Evolutionary conservation across 2,329 filamentous ascomycete genomes (phyloP).

Genomic region (Aspergillus sclerotialis): DNA sequence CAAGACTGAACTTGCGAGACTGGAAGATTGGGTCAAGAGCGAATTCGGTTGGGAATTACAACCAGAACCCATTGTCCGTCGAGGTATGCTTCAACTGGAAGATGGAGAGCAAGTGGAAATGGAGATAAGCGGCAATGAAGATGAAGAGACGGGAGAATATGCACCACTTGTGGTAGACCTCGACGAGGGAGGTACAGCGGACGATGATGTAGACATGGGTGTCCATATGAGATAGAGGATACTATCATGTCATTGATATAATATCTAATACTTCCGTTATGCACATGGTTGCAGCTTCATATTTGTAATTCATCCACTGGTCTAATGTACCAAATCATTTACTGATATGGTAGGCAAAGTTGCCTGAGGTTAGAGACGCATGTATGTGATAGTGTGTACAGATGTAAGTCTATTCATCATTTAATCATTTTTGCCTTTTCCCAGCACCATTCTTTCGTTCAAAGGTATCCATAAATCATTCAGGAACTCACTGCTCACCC

Average conservation of each 20-base stretch:
- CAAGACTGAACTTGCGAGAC: constrained; percentile 46
- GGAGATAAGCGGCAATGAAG: constrained; percentile 53
- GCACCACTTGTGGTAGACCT: constrained; percentile 54
- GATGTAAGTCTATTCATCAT: too few species aligned
- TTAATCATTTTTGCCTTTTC: too few species aligned
- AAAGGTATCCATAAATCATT: background rate
- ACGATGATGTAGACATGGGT: constrained; percentile 1
- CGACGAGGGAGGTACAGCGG: constrained; percentile 11
- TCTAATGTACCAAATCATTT: too few species aligned
- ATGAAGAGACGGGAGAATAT: constrained; percentile 60
- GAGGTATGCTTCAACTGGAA: constrained; percentile 54
- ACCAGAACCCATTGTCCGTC: constrained; percentile 46
- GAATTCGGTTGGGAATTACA: constrained; percentile 54
- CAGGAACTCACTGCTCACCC: constrained; percentile 11
- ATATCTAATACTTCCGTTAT: too few species aligned
- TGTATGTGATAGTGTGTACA: too few species aligned
- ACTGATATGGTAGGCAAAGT: too few species aligned
- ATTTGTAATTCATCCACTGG: too few species aligned
- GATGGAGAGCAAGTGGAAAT: constrained; percentile 58
- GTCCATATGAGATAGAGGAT: too few species aligned
- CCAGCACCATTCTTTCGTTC: too few species aligned
- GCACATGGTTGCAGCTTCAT: too few species aligned
- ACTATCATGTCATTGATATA: too few species aligned
- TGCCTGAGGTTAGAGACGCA: too few species aligned
- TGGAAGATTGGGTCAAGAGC: constrained; percentile 48